Evolutionary conservation across 2,329 filamentous ascomycete species (phyloP).

Genomic region (Venturia oleaginea): DNA sequence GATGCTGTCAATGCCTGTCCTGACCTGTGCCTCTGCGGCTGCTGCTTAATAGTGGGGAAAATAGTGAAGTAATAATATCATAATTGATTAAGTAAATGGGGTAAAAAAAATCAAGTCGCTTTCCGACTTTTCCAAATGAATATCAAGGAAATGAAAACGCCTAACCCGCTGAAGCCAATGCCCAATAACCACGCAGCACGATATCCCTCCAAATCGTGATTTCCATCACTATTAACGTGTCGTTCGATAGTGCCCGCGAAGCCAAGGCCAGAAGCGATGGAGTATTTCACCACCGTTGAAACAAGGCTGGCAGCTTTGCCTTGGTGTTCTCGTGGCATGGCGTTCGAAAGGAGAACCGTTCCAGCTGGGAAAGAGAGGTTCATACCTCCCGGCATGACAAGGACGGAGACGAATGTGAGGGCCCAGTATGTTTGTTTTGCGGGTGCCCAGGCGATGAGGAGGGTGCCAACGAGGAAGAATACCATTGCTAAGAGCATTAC

Average conservation of each 20-base stretch:
- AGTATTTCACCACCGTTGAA: constrained; percentile 59
- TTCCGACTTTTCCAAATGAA: constrained; percentile 12
- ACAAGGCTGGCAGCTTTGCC: constrained; percentile 48
- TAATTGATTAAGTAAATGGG: background rate
- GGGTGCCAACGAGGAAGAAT: constrained; percentile 33
- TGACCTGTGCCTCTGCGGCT: background rate
- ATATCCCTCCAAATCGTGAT: constrained; percentile 1
- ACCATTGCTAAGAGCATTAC: constrained; percentile 31
- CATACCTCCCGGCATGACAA: constrained; percentile 55
- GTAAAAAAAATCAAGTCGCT: background rate
- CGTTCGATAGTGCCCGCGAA: constrained; percentile 41
- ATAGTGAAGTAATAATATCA: background rate
- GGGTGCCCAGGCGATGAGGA: constrained; percentile 39
- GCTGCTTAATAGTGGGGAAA: background rate
- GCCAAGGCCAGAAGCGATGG: constrained; percentile 56
- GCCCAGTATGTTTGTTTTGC: constrained; percentile 54
- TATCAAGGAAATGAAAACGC: constrained; percentile 12
- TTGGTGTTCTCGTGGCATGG: constrained; percentile 37
- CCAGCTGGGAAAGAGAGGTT: constrained; percentile 59
- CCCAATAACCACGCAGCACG: constrained; percentile 10
- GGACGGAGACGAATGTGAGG: constrained; percentile 49
- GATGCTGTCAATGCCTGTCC: background rate
- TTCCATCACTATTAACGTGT: constrained; percentile 2
- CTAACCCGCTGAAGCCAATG: constrained; percentile 11
- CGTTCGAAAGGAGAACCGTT: constrained; percentile 50